Base-by-base conservation (phyloP, 1,139 yeast species). In the Kodamaea derodonti region DNA sequence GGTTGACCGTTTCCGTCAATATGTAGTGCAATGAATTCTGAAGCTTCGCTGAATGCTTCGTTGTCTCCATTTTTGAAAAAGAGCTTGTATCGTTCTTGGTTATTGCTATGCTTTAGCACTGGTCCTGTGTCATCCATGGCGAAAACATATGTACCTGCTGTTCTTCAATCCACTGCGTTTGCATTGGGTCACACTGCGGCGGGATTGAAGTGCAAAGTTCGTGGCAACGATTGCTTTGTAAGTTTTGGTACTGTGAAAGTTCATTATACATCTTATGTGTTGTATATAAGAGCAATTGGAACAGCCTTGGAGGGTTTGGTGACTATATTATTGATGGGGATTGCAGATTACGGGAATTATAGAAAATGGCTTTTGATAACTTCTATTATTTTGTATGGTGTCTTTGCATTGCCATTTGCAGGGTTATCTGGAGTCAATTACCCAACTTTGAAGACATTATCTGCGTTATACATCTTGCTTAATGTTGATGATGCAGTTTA, bases 121-220 rank as follows among this genome's bases (percentile, higher is more conserved):
- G 74, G 74, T 1, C 73, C 73, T 2, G 65, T 60, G n/a, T 58
- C 72, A 3, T 57, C 72, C 1, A 65, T 69, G 72, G 45, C 62
- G 2, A 53, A 70, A 36, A 56, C 71, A 1, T 69, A 68, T 40
- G 67, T 68, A 11, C 69, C 72, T 6, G 73, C 72, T 0, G 57
- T 60, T 0, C 57, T 69, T 25, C 74, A 69, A 43, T 63, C 73
- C 0, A 56, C 58, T 16, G 70, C 69, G 2, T 44, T 56, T 23
- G 47, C 52, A 1, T 43, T 67, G 4, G 74, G 75, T 2, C 42
- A 47, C 24, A 53, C 54, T 1, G 45, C 49, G 11, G 36, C 39
- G 0, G 69, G 65, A 1, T 38, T 35, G 0, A 38, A 30, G 15
- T 69, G 74, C 45, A 34, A 43, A 0, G 31, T 36, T 2, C 45